These are phyloP conservation scores for Uronychia setigera DNA, from an alignment of 73 alveolate species.

Conservation along the genomic window DNA sequence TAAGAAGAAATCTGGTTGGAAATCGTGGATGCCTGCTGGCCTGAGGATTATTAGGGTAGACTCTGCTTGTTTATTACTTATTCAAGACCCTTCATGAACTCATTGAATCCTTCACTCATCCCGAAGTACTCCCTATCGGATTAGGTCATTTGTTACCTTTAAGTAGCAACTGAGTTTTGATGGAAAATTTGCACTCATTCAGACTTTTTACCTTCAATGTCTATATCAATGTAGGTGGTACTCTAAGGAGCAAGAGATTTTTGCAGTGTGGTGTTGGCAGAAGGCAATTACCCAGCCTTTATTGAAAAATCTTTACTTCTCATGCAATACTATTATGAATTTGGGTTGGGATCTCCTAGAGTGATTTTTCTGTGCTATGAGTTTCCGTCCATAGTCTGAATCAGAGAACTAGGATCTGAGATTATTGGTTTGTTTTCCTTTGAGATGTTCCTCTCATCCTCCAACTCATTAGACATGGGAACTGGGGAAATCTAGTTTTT, in stretches of 20 bases:
- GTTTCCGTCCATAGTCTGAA: too few relatives aligned
- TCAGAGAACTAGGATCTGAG: too few relatives aligned
- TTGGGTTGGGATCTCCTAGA: too few relatives aligned
- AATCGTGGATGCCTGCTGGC: background rate
- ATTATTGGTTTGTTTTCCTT: too few relatives aligned
- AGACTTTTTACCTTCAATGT: background rate
- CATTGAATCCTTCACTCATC: background rate
- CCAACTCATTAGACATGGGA: too few relatives aligned
- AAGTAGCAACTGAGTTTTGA: background rate
- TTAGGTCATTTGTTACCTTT: too few relatives aligned
- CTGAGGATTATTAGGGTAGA: background rate
- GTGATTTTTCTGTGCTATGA: too few relatives aligned
- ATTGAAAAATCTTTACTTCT: too few relatives aligned
- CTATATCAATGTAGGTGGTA: background rate
- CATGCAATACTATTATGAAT: too few relatives aligned
- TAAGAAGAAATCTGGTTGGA: background rate
- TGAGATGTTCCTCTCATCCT: too few relatives aligned
- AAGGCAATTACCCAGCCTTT: too few relatives aligned
- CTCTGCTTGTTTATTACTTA: background rate
- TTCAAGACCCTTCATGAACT: background rate
- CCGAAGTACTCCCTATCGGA: background rate
- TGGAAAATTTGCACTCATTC: background rate
- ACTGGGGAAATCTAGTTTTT: too few relatives aligned
- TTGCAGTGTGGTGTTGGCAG: background rate
- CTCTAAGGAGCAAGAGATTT: background rate